Evolutionary conservation across 2,329 filamentous ascomycete species (phyloP).

Genomic region (Pseudopithomyces chartarum): DNA sequence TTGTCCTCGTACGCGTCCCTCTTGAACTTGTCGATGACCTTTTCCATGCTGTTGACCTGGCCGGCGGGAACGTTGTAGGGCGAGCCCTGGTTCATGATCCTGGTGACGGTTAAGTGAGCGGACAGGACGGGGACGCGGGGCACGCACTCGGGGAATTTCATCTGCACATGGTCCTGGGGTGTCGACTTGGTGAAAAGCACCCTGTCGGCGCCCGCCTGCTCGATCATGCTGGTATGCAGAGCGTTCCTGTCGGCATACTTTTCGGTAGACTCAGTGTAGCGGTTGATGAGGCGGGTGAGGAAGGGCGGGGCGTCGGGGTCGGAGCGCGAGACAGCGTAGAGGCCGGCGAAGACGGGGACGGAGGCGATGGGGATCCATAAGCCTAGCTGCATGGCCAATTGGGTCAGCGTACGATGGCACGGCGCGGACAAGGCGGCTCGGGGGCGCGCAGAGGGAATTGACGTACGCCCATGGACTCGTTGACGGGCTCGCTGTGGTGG

Average conservation of each 20-base stretch:
- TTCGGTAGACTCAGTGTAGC: conserved; percentile 60
- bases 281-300: conserved; percentile 59
- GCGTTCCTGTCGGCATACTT: conserved; percentile 62
- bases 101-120: conserved; percentile 40
- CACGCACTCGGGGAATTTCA: conserved; percentile 70
- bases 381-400: conserved; percentile 41
- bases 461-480: conserved; percentile 60
- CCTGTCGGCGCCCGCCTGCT: conserved; percentile 67
- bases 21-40: conserved; percentile 67
- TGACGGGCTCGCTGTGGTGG: conserved; percentile 40
- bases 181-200: conserved; percentile 61
- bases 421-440: conserved; percentile 10
- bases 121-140: not conserved
- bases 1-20: conserved; percentile 62
- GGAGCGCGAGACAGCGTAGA: conserved; percentile 53
- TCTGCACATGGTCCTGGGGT: conserved; percentile 55
- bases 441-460: conserved; percentile 14
- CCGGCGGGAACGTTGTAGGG: conserved; percentile 69
- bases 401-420: conserved; percentile 20
- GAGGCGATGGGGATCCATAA: conserved; percentile 55
- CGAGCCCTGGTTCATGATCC: conserved; percentile 65
- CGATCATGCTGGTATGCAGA: conserved; percentile 63
- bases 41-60: conserved; percentile 62
- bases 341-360: conserved; percentile 51
- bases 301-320: conserved; percentile 46